phyloP scores from a whole-genome alignment of 225 moss, liverwort and hornwort genomes.

The Pseudisothecium myosuroides region DNA sequence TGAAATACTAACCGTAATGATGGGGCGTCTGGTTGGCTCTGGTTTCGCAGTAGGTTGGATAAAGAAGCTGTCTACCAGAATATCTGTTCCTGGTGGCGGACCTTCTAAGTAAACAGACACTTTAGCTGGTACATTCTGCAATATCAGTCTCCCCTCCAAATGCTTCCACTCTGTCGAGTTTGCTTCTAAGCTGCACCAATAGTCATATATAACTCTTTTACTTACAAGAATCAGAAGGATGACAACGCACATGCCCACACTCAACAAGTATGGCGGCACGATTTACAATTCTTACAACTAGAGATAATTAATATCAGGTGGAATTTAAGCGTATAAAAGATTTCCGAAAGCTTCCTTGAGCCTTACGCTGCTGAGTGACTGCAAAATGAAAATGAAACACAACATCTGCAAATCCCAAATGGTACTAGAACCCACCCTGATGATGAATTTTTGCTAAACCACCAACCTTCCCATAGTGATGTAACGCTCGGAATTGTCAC shows the following conservation, averaged over 20 bases:
- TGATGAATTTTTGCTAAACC: background rate
- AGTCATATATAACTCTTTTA: background rate
- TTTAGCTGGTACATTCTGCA: constrained; percentile 39
- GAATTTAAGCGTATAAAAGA: background rate
- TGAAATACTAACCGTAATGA: constrained; percentile 29
- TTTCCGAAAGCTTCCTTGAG: background rate
- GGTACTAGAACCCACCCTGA: background rate
- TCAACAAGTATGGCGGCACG: background rate
- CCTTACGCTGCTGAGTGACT: background rate
- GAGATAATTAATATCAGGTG: background rate
- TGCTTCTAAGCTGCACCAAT: constrained; percentile 48
- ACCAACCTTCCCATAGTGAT: constrained; percentile 74
- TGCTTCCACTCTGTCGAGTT: constrained; percentile 50
- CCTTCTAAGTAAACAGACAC: constrained; percentile 73
- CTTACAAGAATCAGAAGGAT: background rate
- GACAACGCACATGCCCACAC: background rate
- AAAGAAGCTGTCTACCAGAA: constrained; percentile 65
- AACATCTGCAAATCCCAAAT: background rate
- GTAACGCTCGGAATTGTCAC: constrained; percentile 54
- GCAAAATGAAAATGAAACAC: background rate
- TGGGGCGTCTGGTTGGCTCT: constrained; percentile 27
- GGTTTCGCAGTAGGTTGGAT: constrained; percentile 39
- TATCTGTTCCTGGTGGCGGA: constrained; percentile 68
- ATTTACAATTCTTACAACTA: background rate
- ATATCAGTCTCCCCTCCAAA: constrained; percentile 60